Base-by-base conservation (phyloP, 306 rosid genomes). In the Elaeagnus macrophylla region DNA sequence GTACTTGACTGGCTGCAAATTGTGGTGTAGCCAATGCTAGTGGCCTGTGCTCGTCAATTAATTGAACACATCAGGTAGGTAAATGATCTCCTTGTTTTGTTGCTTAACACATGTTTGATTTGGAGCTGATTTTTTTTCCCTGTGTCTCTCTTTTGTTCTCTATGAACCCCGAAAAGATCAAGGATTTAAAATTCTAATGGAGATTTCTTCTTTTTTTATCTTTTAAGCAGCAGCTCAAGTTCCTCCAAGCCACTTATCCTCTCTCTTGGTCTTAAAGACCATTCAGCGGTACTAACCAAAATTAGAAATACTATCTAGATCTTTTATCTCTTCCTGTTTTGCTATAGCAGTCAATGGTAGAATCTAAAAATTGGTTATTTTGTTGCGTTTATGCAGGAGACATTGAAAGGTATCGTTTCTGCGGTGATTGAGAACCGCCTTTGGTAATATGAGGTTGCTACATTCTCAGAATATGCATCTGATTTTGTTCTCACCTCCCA, bases 201-300 rank as follows among this genome's bases (percentile, higher is more conserved):
- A 25, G 32, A 3, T 25, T 25, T 25, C 32, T 2, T 25, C 4
- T 25, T 25, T 5, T 25, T 25, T 10, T 16, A 14, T 60, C 56
- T 39, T 59, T 53, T 76, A 48, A 74, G 75, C 86, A 86, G 97
- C 67, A 63, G 37, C 44, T 74, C 83, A 12, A 84, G 89, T 14
- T 74, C 90, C 50, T 73, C 90, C 37, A 79, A 12, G 70, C 75
- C 85, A 2, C 75, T 91, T 62, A 70, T 91, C 71, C 81, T 91
- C 51, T 83, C 96, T 58, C 97, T 91, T 60, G 94, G 97, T 64
- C 94, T 91, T 50, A 86, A 76, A 82, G 95, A 91, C 69, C 91
- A 91, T 76, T 80, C 96, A 20, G 62, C 36, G 84, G 95, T 81
- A 78, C 37, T 13, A 36, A 51, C 36, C 56, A 35, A 39, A 51